phyloP scores from a whole-genome alignment of 1,284 basidiomycete species.

The Hortiboletus rubellus region DNA sequence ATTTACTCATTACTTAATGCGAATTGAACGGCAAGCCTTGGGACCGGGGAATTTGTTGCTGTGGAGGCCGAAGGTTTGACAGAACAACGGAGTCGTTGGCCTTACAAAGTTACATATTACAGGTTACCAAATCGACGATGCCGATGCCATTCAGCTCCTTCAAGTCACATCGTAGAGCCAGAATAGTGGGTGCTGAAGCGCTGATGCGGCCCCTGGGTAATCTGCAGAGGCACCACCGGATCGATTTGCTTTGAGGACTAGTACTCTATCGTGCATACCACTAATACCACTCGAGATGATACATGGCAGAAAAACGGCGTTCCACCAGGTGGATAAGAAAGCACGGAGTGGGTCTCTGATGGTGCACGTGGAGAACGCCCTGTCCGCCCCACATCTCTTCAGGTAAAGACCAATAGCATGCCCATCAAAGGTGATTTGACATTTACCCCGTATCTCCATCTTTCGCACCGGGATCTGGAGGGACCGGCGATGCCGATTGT shows the following conservation, averaged over 20 bases:
- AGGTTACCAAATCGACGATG: too few species aligned
- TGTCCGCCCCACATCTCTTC: background rate
- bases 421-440: background rate
- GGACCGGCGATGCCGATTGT: slow-evolving; percentile 40
- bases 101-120: too few species aligned
- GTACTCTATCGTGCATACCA: slow-evolving; percentile 7
- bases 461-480: slow-evolving; percentile 67
- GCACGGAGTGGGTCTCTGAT: slow-evolving; percentile 14
- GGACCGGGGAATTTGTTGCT: too few species aligned
- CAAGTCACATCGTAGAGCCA: too few species aligned
- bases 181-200: too few species aligned
- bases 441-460: slow-evolving; percentile 72
- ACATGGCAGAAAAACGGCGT: slow-evolving; percentile 6
- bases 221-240: background rate
- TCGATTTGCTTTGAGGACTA: background rate
- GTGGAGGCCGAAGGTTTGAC: too few species aligned
- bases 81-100: too few species aligned
- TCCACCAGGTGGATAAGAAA: slow-evolving; percentile 8
- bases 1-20: too few species aligned
- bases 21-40: too few species aligned
- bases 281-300: slow-evolving; percentile 1
- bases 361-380: slow-evolving; percentile 1
- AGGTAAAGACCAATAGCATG: background rate
- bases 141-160: too few species aligned
- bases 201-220: too few species aligned